Evolutionary conservation across 176 grass and related monocot genomes (phyloP).

Genomic region (bread wheat (Triticum aestivum)): IWGSC_CS_RefSeq_v2.1 NC_057814.1:431505109-431505608

Average conservation of each 20-base stretch:
- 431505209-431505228: constrained; percentile 94
- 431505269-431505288: constrained; percentile 61
- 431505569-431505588: background rate
- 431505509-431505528: background rate
- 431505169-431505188: constrained; percentile 55
- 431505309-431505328: background rate
- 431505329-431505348: background rate
- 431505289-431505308: background rate
- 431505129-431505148: background rate
- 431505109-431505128: background rate
- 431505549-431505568: background rate
- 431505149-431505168: constrained; percentile 48
- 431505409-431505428: background rate
- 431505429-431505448: background rate
- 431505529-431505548: background rate
- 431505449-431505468: background rate
- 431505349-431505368: background rate
- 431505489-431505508: background rate
- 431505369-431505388: background rate
- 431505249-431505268: constrained; percentile 96
- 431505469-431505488: background rate
- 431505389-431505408: background rate
- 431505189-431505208: constrained; percentile 96
- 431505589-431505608: constrained; percentile 45
- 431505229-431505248: constrained; percentile 87